Base-by-base conservation (phyloP, 73 alveolate species). In the Symbiodinium pilosum region DNA sequence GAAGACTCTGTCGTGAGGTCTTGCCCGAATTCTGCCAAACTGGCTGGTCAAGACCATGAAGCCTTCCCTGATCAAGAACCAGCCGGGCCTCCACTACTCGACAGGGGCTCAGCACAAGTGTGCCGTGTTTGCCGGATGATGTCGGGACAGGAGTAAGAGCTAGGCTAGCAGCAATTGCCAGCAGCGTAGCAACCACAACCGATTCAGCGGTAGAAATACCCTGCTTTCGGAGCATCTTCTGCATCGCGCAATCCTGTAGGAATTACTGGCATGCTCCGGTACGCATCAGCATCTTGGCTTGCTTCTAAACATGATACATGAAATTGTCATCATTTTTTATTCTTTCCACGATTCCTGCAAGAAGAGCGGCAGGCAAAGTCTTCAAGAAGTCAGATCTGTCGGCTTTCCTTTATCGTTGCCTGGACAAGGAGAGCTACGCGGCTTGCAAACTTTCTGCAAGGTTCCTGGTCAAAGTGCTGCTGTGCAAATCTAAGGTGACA, bases 221-320 rank as follows among this genome's bases (percentile, higher is more conserved):
- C n/a, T n/a, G n/a, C n/a, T n/a, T n/a, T n/a, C n/a, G n/a, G n/a
- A n/a, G n/a, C n/a, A n/a, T n/a, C n/a, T n/a, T n/a, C n/a, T n/a
- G n/a, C n/a, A n/a, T n/a, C n/a, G n/a, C n/a, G n/a, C n/a, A n/a
- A 6, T 69, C 39, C 12, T 20, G 93, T 30, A 87, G 94, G 94
- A 87, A 43, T 32, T 87, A 54, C 32, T 87, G 94, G 94, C 41
- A 39, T 20, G 94, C 94, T 4, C 94, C 94, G 7, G 94, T 87
- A 43, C 39, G 86, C 14, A 59, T 87, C 28, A 87, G 94, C 64
- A 2, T 54, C 94, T 54, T 30, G 71, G 68, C 54, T n/a, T n/a
- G n/a, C n/a, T n/a, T n/a, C n/a, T n/a, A n/a, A n/a, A n/a, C n/a
- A n/a, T n/a, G n/a, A n/a, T n/a, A n/a, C n/a, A n/a, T n/a, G n/a